Evolutionary conservation across 1,284 basidiomycete species (phyloP), one percentile per base, ranked within the genome.

Genomic region (Naganishia albida): DNA sequence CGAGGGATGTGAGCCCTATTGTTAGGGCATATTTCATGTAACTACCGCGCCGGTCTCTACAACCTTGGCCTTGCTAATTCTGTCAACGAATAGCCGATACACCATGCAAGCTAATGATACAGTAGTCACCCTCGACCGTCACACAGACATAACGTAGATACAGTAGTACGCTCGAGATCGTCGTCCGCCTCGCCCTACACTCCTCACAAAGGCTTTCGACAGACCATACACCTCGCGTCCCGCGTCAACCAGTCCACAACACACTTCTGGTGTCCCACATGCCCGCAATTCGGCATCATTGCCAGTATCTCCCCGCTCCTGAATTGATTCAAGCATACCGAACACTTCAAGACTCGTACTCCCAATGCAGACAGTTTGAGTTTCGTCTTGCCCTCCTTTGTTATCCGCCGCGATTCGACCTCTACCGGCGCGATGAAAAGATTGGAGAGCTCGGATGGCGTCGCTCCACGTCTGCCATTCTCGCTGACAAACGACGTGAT

Each of bases 271-370:
- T 80, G 78, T n/a, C 71, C 72, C 2, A 72, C 69, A 79, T 93
- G 91, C 68, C 82, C 81, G 76, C 91, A 93, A n/a, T 74, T 77
- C 18, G 84, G 84, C 2, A 86, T 83, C 72, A 89, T 74, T 56
- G 84, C 84, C 15, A 82, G 83, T 66, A 80, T 80, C 65, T 88
- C 84, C 7, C 80, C 83, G 15, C 83, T 83, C 72, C 83, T 85
- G 80, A 91, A 93, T 79, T 90, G 88, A 56, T 82, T 82, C 70
- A 90, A 78, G 75, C 91, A 93, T 54, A 92, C 87, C 28, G 86
- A 85, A 73, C 91, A 94, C 71, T 86, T 86, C 69, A 89, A 86
- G 30, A 93, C 89, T 1, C 83, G 75, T 12, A 85, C 82, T 26
- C 88, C 90, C n/a, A 89, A 79, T 34, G 91, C 78, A 23, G 82